phyloP scores from a whole-genome alignment of 345 rosid species.

The Psidium guajava region DNA sequence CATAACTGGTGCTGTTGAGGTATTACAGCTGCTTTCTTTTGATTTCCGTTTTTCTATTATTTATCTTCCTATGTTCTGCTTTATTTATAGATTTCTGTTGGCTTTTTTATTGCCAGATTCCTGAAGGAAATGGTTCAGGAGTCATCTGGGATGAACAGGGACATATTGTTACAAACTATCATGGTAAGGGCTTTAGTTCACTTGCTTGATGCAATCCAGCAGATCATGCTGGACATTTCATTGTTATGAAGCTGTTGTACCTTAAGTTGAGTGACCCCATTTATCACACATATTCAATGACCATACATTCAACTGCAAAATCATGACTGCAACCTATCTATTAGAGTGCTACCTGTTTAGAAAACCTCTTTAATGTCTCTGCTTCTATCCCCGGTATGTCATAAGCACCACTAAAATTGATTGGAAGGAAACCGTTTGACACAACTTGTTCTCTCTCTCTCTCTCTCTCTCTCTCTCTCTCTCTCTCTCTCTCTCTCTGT shows the following conservation, averaged over 20 bases:
- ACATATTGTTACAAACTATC: conserved; percentile 90
- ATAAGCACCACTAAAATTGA: neutral
- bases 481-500: neutral
- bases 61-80: neutral
- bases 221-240: neutral
- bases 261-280: neutral
- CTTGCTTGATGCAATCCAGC: neutral
- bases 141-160: conserved; percentile 89
- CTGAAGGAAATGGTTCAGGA: conserved; percentile 99
- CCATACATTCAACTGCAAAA: neutral
- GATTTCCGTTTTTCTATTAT: neutral
- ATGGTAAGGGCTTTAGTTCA: conserved; percentile 42
- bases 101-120: conserved; percentile 41
- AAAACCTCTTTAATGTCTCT: neutral
- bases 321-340: neutral
- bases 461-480: neutral
- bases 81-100: neutral
- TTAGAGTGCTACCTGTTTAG: neutral
- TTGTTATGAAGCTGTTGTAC: neutral
- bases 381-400: neutral
- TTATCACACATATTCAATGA: neutral
- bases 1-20: conserved; percentile 89
- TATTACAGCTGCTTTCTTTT: conserved; percentile 5
- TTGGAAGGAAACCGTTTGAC: neutral
- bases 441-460: neutral